Evolutionary conservation across 1,284 basidiomycete genomes (phyloP), one percentile per base, ranked within the genome.

Genomic region (Pholiota adiposa): DNA sequence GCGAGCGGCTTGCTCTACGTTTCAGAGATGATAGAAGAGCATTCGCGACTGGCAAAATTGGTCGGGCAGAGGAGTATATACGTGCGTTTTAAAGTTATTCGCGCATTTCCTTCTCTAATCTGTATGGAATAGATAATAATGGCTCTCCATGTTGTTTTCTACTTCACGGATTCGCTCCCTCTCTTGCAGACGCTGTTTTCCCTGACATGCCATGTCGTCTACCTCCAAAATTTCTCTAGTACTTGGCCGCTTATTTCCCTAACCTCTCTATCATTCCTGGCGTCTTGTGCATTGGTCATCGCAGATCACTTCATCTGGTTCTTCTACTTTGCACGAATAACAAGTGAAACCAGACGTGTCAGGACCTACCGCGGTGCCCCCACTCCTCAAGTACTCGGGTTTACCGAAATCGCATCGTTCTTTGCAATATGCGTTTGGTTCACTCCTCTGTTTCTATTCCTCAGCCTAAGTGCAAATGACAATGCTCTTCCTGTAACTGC

Each of bases 341-440:
- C 90, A 36, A 83, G 85, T 53, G 77, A 82, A 27, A 77, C 81
- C 19, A 75, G 79, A 59, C 81, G 79, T 40, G 65, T 73, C 50
- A 80, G 79, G 56, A 70, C 75, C 8, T 83, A 83, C 64, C 78
- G 79, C 51, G 76, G 74, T 12, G 68, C 74, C 3, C 61, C 67
- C 14, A 65, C 73, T 29, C 53, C 53, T 9, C 67, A 77, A 12
- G 73, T 75, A 2, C 89, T 86, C n/a, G 82, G 86, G 1, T 96
- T 97, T 72, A 83, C 87, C 56, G 95, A 97, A 68, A 92, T 97
- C 52, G 92, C 95, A 16, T 92, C 93, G 3, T 97, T 96, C 77
- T 97, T 97, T 70, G 94, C 87, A 1, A 77, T 96, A 25, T 97
- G 94, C 75, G 92, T 98, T 4, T 98, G 96, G 96, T 85, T 95